phyloP scores from a whole-genome alignment of 148 eudicot species.

The Salicornia ramosissima region DNA sequence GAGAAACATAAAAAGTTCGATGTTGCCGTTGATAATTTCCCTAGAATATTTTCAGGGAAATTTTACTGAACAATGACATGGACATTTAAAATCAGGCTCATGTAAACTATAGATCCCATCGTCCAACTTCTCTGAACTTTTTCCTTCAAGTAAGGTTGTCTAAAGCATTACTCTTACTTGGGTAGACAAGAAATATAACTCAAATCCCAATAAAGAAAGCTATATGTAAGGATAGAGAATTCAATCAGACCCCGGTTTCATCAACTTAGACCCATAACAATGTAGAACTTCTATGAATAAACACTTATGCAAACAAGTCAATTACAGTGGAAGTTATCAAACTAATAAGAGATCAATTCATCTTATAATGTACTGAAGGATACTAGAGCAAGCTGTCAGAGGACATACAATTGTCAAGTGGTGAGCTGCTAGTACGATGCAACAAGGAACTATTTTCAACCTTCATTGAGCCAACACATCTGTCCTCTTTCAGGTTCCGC shows the following conservation, averaged over 20 bases:
- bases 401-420: conserved; percentile 62
- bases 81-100: neutral
- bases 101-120: neutral
- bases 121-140: neutral
- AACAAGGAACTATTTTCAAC: conserved; percentile 37
- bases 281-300: neutral
- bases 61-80: neutral
- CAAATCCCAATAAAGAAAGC: neutral
- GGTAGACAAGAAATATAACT: neutral
- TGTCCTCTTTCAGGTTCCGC: conserved; percentile 50
- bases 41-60: too few species aligned
- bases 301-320: neutral
- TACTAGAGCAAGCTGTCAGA: conserved; percentile 16
- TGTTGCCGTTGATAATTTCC: too few species aligned
- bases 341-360: neutral
- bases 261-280: neutral
- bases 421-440: conserved; percentile 46
- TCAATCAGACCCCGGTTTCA: neutral
- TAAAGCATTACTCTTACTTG: neutral
- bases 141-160: neutral
- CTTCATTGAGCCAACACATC: conserved; percentile 37
- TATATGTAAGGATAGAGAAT: neutral
- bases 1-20: too few species aligned
- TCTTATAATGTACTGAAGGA: neutral
- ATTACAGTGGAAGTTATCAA: neutral